Evolutionary conservation across 257 asterid genomes (phyloP).

Genomic region (Agastache rugosa): DNA sequence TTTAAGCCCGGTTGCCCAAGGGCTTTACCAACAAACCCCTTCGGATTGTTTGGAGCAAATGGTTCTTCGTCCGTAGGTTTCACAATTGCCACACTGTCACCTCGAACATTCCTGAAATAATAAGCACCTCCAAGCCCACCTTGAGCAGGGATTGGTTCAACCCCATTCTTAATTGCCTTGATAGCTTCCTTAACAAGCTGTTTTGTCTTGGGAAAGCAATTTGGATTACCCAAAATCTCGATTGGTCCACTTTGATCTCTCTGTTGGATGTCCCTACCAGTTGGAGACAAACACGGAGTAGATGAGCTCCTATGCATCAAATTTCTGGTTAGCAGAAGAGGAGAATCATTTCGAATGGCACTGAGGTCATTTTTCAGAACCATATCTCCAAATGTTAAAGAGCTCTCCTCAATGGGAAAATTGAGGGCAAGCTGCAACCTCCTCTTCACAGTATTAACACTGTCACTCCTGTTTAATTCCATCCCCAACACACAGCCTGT

Average conservation of each 20-base stretch:
- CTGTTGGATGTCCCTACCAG: constrained; percentile 80
- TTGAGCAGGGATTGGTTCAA: constrained; percentile 82
- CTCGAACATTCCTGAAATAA: constrained; percentile 75
- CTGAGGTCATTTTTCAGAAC: constrained; percentile 89
- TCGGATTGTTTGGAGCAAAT: constrained; percentile 94
- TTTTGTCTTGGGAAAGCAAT: constrained; percentile 55
- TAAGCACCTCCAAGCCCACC: constrained; percentile 99
- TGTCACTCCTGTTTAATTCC: constrained; percentile 91
- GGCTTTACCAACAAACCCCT: constrained; percentile 95
- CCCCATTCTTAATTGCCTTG: constrained; percentile 78
- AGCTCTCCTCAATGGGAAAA: constrained; percentile 89
- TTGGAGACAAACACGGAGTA: constrained; percentile 95
- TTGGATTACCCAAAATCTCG: constrained; percentile 79
- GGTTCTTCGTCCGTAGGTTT: constrained; percentile 99
- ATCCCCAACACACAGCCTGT: constrained; percentile 90
- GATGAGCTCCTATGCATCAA: constrained; percentile 90
- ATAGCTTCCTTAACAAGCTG: constrained; percentile 80
- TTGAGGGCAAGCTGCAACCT: constrained; percentile 86
- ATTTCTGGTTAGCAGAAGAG: constrained; percentile 81
- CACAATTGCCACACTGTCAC: constrained; percentile 92
- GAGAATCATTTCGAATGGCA: constrained; percentile 83
- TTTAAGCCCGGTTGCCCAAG: constrained; percentile 96
- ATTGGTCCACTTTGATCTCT: constrained; percentile 85
- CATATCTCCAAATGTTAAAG: constrained; percentile 85
- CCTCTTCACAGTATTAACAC: constrained; percentile 88